Base-by-base conservation (phyloP, 495 filamentous ascomycete genomes). In the Penicillium nucicola region DNA sequence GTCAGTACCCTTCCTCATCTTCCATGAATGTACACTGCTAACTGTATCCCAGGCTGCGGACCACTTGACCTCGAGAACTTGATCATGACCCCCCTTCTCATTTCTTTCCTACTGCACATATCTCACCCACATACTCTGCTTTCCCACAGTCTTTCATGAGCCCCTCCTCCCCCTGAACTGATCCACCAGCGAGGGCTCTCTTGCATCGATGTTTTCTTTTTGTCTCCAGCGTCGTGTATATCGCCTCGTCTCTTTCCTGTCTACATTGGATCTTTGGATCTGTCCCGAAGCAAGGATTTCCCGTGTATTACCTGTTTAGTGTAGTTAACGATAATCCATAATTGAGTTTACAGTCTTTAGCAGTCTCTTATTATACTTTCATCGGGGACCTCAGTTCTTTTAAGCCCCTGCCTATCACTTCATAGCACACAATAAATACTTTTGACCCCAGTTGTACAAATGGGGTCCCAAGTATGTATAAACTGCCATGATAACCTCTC, bases 1-100 rank as follows among this genome's bases (percentile, higher is more conserved):
- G 93, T 96, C 75, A 75, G 84, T 70, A 62, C 17, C 30, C n/a
- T 34, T 42, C 41, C 35, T 32, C 32, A 36, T 39, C 14, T 4
- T 22, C 23, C 39, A 31, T 46, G 31, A 23, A 22, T 32, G 14
- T 41, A 32, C 38, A 7, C 14, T 10, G 50, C 38, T 55, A 19
- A 53, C 36, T 45, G 6, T 31, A 31, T 34, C 39, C 15, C 33
- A 77, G 73, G 73, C 73, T 19, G 72, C 60, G 2, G 73, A 77
- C 60, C 65, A 66, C 39, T 56, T 76, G 42, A 71, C 68, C 14
- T 71, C 68, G 6, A 71, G 66, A 55, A 35, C 61, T 20, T 70
- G 47, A 64, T 41, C n/a, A 34, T 42, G 51, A 50, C 36, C 39
- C 43, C 18, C 32, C 2, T 45, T 41, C 43, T 17, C 32, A 2